Percentiles rank a stretch among this genome's conserved stretches.
These are phyloP conservation scores for Cladosporium austrohemisphaericum DNA, from an alignment of 2,329 filamentous ascomycete species.

Conservation along the genomic window DNA sequence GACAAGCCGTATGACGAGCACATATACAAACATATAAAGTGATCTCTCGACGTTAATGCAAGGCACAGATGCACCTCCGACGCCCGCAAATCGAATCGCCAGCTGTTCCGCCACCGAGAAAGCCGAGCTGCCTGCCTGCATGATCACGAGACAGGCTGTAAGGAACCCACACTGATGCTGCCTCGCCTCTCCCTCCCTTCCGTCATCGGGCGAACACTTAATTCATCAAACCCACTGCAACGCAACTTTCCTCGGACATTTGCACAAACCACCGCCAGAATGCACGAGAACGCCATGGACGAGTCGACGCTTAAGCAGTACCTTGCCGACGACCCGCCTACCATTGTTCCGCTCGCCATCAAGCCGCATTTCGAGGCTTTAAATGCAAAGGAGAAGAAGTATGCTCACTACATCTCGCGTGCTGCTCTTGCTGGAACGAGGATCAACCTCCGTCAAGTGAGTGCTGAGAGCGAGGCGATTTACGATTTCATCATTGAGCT, in stretches of 20 bases:
- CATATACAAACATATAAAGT: neutral
- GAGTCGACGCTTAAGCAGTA: constrained; percentile 60
- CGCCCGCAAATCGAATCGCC: too few species aligned
- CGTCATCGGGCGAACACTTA: constrained; percentile 10
- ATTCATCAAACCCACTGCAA: neutral
- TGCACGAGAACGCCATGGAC: constrained; percentile 37
- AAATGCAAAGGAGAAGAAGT: constrained; percentile 61
- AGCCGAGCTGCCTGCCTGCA: neutral
- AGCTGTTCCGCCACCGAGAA: too few species aligned
- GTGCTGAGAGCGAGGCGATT: constrained; percentile 49
- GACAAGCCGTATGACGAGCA: too few species aligned
- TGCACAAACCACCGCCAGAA: constrained; percentile 11
- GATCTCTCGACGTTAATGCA: neutral
- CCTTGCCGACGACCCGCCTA: constrained; percentile 84
- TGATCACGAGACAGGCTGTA: constrained; percentile 4
- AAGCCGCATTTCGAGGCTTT: constrained; percentile 86
- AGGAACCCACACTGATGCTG: constrained; percentile 1
- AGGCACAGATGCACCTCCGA: constrained; percentile 4
- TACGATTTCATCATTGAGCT: constrained; percentile 54
- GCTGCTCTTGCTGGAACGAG: constrained; percentile 49
- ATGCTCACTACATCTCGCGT: constrained; percentile 60
- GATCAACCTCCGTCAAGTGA: constrained; percentile 52
- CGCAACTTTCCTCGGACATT: neutral
- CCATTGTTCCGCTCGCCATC: constrained; percentile 81
- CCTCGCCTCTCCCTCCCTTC: neutral